Conservation (phyloP, 2,329 filamentous ascomycete species). For the Capronia coronata region DNA sequence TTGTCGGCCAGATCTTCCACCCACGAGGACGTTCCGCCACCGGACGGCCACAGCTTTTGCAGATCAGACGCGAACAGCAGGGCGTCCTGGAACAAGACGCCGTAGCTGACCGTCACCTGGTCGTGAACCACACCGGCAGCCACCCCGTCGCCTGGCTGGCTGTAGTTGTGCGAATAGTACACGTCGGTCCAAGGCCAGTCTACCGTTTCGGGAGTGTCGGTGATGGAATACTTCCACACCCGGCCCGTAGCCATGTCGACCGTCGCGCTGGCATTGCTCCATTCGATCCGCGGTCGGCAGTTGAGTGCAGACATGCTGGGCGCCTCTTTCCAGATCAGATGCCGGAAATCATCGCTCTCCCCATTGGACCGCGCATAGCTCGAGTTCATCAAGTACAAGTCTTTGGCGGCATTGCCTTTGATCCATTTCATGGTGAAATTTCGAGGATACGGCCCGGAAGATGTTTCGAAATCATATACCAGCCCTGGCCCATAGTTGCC, state of each 20-base stretch:
- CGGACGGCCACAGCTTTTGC: background rate
- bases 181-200: conserved; percentile 8
- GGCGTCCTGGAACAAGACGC: conserved; percentile 11
- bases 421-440: conserved; percentile 16
- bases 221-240: conserved; percentile 7
- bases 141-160: background rate
- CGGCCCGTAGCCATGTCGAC: conserved; percentile 7
- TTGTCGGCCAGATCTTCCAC: conserved; percentile 6
- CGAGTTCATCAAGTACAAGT: conserved; percentile 3
- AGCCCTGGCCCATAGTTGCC: conserved; percentile 2
- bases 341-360: conserved; percentile 5
- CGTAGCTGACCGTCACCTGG: conserved; percentile 10
- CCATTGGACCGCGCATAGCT: background rate
- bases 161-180: conserved; percentile 7
- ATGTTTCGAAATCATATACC: conserved; percentile 3
- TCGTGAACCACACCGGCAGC: background rate
- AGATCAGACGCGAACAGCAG: conserved; percentile 7
- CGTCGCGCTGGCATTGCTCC: conserved; percentile 11
- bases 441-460: conserved; percentile 1
- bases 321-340: conserved; percentile 9
- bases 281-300: conserved; percentile 14
- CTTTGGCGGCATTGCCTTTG: background rate
- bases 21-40: background rate
- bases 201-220: background rate
- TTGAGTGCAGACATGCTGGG: conserved; percentile 11